Base-by-base conservation (phyloP, 1,284 basidiomycete species). In the Heterobasidion parviporum region DNA sequence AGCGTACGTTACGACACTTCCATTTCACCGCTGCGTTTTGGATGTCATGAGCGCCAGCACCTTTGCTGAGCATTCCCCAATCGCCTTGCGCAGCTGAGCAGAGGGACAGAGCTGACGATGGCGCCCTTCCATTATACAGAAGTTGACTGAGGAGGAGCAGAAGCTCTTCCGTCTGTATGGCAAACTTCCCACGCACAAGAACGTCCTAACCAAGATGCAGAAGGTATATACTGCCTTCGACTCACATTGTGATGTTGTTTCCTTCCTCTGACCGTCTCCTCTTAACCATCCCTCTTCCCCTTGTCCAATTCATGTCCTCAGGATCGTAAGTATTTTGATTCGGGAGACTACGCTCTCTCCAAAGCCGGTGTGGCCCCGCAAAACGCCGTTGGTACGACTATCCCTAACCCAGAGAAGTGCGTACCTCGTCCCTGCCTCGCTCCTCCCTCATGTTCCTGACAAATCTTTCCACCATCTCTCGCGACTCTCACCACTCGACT, bases 301-400 rank as follows among this genome's bases (percentile, higher is more conserved):
- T 44, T 56, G 50, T 34, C 46, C 47, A 32, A 50, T 59, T 53
- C 59, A 53, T 18, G 38, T 53, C 53, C 56, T 18, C 65, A 97
- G 92, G 94, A 97, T 71, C 91, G 94, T 67, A 97, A 97, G 72
- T 98, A 93, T 76, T 98, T 98, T 71, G 94, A 98, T 73, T 98
- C 95, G 58, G 95, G 95, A 60, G 94, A 98, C 72, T 98, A 98
- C 68, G 94, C 94, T 53, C 79, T 98, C 64, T 94, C 92, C 55
- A 97, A 98, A 72, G 95, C 94, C 3, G 94, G 95, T 36, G 89
- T 92, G 45, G 83, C 89, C 20, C 87, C 92, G 50, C 89, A 92
- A 69, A 92, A 82, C 67, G 82, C 85, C 14, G 92, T 96, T 52
- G 94, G 94, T 46, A 97, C 93, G 33, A 89, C 93, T 50, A 97